A percentile compares a stretch with the other conserved stretches of the same genome.
phyloP scores from a whole-genome alignment of 495 filamentous ascomycete species.

The Neurospora sublineolata region DNA sequence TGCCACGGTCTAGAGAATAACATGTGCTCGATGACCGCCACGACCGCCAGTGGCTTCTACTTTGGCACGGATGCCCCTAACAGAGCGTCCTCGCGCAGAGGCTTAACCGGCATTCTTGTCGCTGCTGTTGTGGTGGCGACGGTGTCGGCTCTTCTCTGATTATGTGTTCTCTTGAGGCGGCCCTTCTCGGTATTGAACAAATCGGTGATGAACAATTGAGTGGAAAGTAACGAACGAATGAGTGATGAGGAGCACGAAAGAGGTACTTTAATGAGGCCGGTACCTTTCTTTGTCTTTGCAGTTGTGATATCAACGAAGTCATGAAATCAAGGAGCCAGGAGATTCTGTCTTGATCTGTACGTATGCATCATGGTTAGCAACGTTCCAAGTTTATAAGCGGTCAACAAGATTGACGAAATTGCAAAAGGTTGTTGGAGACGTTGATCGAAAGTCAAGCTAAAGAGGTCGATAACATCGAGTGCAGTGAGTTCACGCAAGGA shows the following conservation, averaged over 20 bases:
- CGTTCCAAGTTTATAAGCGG: neutral
- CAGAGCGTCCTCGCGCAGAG: slow-evolving; percentile 14
- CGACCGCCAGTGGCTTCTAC: slow-evolving; percentile 14
- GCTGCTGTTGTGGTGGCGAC: slow-evolving; percentile 9
- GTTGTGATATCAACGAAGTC: neutral
- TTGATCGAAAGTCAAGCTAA: neutral
- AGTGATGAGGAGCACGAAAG: neutral
- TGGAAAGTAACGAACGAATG: neutral
- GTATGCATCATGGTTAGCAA: neutral
- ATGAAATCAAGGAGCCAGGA: neutral
- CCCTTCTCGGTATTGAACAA: neutral
- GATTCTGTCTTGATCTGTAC: neutral
- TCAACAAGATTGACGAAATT: neutral
- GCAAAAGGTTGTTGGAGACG: neutral
- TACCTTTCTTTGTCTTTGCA: neutral
- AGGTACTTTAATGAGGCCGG: neutral
- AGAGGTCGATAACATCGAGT: neutral
- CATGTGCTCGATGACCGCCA: slow-evolving; percentile 20
- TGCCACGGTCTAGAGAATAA: slow-evolving; percentile 14
- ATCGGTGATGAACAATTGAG: neutral
- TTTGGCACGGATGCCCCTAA: slow-evolving; percentile 16
- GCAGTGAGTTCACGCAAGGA: neutral
- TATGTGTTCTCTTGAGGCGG: neutral
- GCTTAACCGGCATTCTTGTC: slow-evolving; percentile 9
- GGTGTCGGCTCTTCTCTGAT: neutral